Base-by-base conservation (phyloP, 768 basidiomycete species). In the Termitomyces sp. region DNA sequence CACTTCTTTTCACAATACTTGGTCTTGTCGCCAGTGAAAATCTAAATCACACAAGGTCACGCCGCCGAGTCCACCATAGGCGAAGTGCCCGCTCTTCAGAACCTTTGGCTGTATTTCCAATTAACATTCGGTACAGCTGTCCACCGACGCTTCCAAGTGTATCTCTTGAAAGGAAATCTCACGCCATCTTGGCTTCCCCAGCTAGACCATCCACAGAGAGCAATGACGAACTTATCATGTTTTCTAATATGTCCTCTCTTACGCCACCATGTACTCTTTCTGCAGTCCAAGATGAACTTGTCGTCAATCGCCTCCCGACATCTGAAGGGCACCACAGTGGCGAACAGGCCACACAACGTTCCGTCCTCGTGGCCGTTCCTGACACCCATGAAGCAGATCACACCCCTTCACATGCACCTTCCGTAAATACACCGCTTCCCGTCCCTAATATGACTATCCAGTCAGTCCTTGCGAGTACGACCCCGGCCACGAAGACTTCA, bases 121-220 rank as follows among this genome's bases (percentile, higher is more conserved):
- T 66, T n/a, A 62, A 63, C 45, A 61, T 69, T 7, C 50, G 61
- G 61, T 42, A 61, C 52, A 52, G 68, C 65, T 67, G 61, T 46
- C 75, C 75, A 18, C 64, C 72, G 32, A 69, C 75, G 2, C 75
- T 75, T 14, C 75, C 75, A 16, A 76, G 74, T 55, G 70, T 73
- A 63, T 77, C 75, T 58, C 68, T 75, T 7, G 68, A 74, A 42
- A 72, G 68, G 9, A 67, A 64, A 22, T 69, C 70, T 1, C 69
- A 68, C 13, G 64, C 68, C 28, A 66, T 65, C 13, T 68, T 73
- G 40, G 70, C 75, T 8, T 65, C 68, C 54, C 67, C 69, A n/a
- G 62, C 68, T 33, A 49, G 51, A 22, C 45, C 47, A 38, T 65
- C 67, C 48, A 62, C 69, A n/a, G 72, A 72, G 56, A 63, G 58